Percentiles rank a stretch among this genome's conserved stretches.
Conservation (phyloP, 2,329 filamentous ascomycete genomes). For the Curvularia hawaiiensis region DNA sequence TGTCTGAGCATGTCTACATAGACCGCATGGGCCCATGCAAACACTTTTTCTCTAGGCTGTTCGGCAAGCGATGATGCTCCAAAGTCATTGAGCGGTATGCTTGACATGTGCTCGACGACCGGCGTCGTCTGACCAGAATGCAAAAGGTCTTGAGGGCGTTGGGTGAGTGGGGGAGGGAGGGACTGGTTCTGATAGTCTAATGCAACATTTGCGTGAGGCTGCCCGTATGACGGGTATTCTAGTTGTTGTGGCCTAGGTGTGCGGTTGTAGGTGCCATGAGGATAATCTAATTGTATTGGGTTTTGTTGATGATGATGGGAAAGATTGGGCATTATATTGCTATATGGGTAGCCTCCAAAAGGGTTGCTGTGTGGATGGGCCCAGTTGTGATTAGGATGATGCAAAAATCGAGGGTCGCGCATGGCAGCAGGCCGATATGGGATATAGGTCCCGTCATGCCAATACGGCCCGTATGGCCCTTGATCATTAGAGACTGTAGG, state of each 20-base stretch:
- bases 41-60: constrained; percentile 52
- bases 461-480: constrained; percentile 49
- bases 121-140: constrained; percentile 41
- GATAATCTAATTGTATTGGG: constrained; percentile 33
- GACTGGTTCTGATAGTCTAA: constrained; percentile 37
- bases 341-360: constrained; percentile 36
- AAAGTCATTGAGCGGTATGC: constrained; percentile 43
- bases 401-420: constrained; percentile 46
- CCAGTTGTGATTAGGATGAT: constrained; percentile 42
- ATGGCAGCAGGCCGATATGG: constrained; percentile 49
- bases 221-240: constrained; percentile 36
- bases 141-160: constrained; percentile 34
- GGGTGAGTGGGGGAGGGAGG: constrained; percentile 26
- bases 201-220: constrained; percentile 29
- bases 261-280: constrained; percentile 31
- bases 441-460: constrained; percentile 49
- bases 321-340: constrained; percentile 31
- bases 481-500: constrained; percentile 50
- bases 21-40: constrained; percentile 53
- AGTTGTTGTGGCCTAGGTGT: constrained; percentile 26
- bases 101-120: constrained; percentile 28
- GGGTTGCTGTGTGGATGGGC: constrained; percentile 36
- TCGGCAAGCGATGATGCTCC: constrained; percentile 50
- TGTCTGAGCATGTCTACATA: constrained; percentile 56
- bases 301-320: constrained; percentile 37